Conservation (phyloP, 345 rosid genomes). For the Aquilaria malaccensis region DNA sequence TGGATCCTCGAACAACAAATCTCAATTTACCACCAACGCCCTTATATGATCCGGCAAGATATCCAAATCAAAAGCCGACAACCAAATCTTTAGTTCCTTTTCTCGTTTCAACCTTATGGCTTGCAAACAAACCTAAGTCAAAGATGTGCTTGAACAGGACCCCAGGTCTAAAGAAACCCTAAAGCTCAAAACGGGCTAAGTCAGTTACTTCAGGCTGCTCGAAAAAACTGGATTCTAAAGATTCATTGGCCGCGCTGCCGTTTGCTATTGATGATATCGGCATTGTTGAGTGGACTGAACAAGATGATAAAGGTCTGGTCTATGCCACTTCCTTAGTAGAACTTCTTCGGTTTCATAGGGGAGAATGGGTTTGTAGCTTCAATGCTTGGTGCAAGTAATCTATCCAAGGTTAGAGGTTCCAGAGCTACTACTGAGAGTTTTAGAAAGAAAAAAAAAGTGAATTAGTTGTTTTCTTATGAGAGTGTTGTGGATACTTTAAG, state of each 20-base stretch:
- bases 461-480: slow-evolving; percentile 36
- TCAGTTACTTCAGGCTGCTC: slow-evolving; percentile 29
- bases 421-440: slow-evolving; percentile 1
- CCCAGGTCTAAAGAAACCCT: slow-evolving; percentile 35
- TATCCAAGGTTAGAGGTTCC: slow-evolving; percentile 43
- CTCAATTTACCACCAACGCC: slow-evolving; percentile 83
- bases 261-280: slow-evolving; percentile 71
- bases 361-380: slow-evolving; percentile 42
- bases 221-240: slow-evolving; percentile 24
- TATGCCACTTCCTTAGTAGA: slow-evolving; percentile 89
- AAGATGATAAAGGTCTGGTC: slow-evolving; percentile 82
- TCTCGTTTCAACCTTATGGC: slow-evolving; percentile 21
- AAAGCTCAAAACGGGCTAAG: slow-evolving; percentile 19
- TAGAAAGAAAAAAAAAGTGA: slow-evolving; percentile 48
- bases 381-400: slow-evolving; percentile 57
- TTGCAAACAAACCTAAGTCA: slow-evolving; percentile 44
- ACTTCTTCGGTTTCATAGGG: slow-evolving; percentile 53
- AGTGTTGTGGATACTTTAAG: slow-evolving; percentile 34
- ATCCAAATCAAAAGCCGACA: slow-evolving; percentile 51
- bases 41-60: slow-evolving; percentile 86
- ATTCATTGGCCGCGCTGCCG: slow-evolving; percentile 31
- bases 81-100: slow-evolving; percentile 17
- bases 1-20: slow-evolving; percentile 56
- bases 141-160: slow-evolving; percentile 51
- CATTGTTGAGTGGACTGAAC: slow-evolving; percentile 88